Evolutionary conservation across 768 basidiomycete genomes (phyloP).

Genomic region (Trichaptum fuscoviolaceum): DNA sequence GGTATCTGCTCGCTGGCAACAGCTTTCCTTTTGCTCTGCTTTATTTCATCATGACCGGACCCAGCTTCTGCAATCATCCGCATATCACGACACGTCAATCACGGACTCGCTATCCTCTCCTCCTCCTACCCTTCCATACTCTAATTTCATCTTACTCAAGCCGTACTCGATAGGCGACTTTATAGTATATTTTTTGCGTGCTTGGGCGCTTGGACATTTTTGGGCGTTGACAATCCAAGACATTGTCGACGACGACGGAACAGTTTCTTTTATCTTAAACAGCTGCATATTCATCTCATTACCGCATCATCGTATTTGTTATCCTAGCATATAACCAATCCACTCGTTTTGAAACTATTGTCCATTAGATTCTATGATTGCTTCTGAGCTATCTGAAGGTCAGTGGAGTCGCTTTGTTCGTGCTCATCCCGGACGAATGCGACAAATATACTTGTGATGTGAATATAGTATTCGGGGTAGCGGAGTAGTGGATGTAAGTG

Average conservation of each 20-base stretch:
- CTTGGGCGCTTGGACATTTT: neutral
- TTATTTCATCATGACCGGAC: neutral
- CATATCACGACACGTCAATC: neutral
- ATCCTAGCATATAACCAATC: neutral
- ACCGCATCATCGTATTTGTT: neutral
- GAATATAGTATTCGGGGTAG: too few species aligned
- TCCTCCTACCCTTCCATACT: neutral
- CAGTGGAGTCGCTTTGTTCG: too few species aligned
- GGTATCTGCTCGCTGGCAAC: neutral
- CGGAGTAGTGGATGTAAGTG: too few species aligned
- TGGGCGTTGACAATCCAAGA: neutral
- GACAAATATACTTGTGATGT: too few species aligned
- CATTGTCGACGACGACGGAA: neutral
- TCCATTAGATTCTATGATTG: too few species aligned
- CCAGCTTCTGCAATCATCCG: neutral
- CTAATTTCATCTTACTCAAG: neutral
- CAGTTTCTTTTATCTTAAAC: neutral
- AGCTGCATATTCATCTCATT: neutral
- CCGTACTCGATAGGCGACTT: neutral
- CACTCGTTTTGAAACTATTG: neutral
- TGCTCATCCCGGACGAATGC: too few species aligned
- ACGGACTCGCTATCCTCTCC: neutral
- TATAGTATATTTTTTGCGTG: neutral
- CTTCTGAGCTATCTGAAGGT: too few species aligned
- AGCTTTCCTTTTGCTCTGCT: neutral